Evolutionary conservation across 2,329 filamentous ascomycete genomes (phyloP), one percentile per base, ranked within the genome.

Genomic region (Xylariaceae sp.): DNA sequence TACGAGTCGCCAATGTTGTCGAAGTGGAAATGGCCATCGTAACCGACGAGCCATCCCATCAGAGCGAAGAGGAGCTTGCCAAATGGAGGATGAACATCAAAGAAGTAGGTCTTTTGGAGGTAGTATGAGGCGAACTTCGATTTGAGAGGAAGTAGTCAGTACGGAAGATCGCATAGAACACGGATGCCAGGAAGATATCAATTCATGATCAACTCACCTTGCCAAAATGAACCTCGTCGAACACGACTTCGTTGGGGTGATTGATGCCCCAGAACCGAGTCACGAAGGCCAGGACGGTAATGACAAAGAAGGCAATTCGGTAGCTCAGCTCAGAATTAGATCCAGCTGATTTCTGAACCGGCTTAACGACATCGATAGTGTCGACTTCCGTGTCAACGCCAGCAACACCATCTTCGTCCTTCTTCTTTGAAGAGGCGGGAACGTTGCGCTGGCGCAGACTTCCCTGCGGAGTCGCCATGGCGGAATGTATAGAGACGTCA

Each of bases 1-100:
- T 99, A 99, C 15, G 93, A 97, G 74, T 97, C 94, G 72, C 94
- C 94, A 74, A 99, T 99, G 79, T 97, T 99, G 69, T 99, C 94
- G 76, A 99, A 99, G 73, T 96, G 86, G 78, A 97, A 99, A 73
- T 92, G 87, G 67, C 94, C 94, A 78, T 97, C 90, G 75, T 96
- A 99, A 71, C 94, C 94, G 56, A 97, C 90, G 57, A 97, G 83
- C 94, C 94, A 99, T 73, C 94, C 94, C 78, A 96, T 92, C 65
- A 97, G 85, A 67, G 92, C 94, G 73, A 97, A 97, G 54, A 99
- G 87, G 62, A 99, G 91, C 81, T 99, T 99, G 76, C 90, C 94
- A 70, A 99, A 95, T 13, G 94, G 94, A 67, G 94, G 94, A 75
- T 99, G 94, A 57, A 99, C 94, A 79, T 99, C 94, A 86, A 99